Evolutionary conservation across 805 yeast genomes (phyloP).

Genomic region (Wickerhamiella dianesei): DNA sequence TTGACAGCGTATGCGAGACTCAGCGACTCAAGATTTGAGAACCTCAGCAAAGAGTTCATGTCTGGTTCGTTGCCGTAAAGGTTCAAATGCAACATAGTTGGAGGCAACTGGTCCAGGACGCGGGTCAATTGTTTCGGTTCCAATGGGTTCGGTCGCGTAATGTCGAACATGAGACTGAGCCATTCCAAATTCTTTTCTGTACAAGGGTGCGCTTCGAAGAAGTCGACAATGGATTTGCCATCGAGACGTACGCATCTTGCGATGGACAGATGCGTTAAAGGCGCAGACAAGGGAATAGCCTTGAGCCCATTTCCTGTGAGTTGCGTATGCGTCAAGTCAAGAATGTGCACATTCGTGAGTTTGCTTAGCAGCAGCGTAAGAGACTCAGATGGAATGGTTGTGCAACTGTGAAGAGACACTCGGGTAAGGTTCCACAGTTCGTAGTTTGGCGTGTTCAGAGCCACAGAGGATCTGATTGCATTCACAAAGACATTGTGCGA

Average conservation of each 20-base stretch:
- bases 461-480: constrained; percentile 35
- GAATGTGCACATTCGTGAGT: constrained; percentile 41
- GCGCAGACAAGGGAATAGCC: constrained; percentile 41
- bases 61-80: constrained; percentile 53
- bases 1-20: constrained; percentile 23
- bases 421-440: constrained; percentile 27
- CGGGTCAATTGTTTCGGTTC: constrained; percentile 36
- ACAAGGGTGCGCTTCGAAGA: constrained; percentile 61
- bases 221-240: constrained; percentile 56
- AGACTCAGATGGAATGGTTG: constrained; percentile 50
- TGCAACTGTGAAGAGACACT: constrained; percentile 77
- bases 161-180: constrained; percentile 53
- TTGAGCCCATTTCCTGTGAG: constrained; percentile 50
- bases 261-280: constrained; percentile 61
- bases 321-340: constrained; percentile 73
- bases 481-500: constrained; percentile 47
- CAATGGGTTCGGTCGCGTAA: constrained; percentile 48
- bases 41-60: constrained; percentile 23
- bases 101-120: constrained; percentile 32
- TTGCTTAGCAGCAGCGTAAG: constrained; percentile 46
- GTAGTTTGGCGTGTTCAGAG: constrained; percentile 13
- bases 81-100: constrained; percentile 36
- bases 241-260: constrained; percentile 54
- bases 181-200: constrained; percentile 39
- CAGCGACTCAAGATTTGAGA: constrained; percentile 21